phyloP scores from a whole-genome alignment of 2,329 filamentous ascomycete species.

The Botrytis cinerea region DNA sequence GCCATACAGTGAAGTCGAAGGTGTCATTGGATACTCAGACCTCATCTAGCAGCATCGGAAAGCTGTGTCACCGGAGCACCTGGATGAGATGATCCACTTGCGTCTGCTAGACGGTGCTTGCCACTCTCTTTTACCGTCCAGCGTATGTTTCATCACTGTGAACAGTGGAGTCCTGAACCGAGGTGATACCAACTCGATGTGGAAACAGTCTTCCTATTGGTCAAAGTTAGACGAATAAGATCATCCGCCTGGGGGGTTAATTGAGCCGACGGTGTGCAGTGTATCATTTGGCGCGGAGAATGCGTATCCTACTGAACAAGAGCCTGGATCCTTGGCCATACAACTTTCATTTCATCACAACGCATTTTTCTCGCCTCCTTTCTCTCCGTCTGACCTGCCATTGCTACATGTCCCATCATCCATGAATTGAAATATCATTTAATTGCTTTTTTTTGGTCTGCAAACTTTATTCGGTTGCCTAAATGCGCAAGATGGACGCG shows the following conservation, averaged over 20 bases:
- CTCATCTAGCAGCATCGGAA: slow-evolving; percentile 1
- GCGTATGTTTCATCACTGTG: slow-evolving; percentile 24
- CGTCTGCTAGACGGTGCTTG: slow-evolving; percentile 15
- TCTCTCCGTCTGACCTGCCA: background rate
- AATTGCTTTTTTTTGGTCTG: background rate
- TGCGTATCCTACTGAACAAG: background rate
- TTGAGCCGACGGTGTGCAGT: slow-evolving; percentile 6
- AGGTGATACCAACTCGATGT: slow-evolving; percentile 8
- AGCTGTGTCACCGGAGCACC: slow-evolving; percentile 8
- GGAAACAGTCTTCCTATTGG: slow-evolving; percentile 7
- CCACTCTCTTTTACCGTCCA: slow-evolving; percentile 11
- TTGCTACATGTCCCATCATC: background rate
- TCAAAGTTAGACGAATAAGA: slow-evolving; percentile 7
- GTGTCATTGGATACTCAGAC: slow-evolving; percentile 11
- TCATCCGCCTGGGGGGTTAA: background rate
- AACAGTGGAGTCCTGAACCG: slow-evolving; percentile 16
- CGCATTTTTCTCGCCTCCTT: background rate
- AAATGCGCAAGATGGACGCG: slow-evolving; percentile 10
- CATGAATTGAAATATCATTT: slow-evolving; percentile 3
- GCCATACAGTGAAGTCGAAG: background rate
- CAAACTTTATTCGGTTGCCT: slow-evolving; percentile 7
- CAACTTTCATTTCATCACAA: background rate
- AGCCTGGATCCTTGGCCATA: slow-evolving; percentile 1
- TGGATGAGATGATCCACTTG: slow-evolving; percentile 16
- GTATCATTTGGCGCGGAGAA: slow-evolving; percentile 19